Conservation (phyloP, 2,329 filamentous ascomycete species). For the Trichoderma sp. region DNA sequence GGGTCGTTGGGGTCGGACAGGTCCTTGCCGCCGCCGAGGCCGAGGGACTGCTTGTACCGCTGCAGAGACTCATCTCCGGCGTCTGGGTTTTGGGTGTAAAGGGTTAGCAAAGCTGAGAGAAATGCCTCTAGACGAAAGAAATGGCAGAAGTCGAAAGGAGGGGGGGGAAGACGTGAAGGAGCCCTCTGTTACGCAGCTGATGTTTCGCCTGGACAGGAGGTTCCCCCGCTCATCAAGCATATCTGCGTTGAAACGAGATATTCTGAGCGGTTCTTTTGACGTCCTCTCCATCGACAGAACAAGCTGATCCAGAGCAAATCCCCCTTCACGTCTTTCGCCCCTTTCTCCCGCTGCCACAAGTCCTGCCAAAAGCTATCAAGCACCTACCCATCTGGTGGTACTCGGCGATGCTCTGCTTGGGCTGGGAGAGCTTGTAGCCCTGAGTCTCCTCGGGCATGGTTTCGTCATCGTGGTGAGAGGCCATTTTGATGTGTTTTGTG, state of each 20-base stretch:
- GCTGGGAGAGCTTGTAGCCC: conserved; percentile 96
- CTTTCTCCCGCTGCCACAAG: neutral
- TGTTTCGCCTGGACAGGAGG: neutral
- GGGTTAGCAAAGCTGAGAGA: neutral
- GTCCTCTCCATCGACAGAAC: neutral
- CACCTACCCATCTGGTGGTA: conserved; percentile 87
- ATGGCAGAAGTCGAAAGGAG: no score
- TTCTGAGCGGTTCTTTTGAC: neutral
- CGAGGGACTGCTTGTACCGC: conserved; percentile 96
- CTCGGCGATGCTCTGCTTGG: conserved; percentile 94
- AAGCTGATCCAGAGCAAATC: neutral
- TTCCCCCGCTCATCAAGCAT: neutral
- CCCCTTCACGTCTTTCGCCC: neutral
- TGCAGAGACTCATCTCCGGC: conserved; percentile 88
- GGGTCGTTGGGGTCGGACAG: conserved; percentile 78
- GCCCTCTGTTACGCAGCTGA: neutral
- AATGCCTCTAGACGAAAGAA: neutral
- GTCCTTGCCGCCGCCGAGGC: conserved; percentile 73
- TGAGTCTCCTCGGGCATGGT: conserved; percentile 84
- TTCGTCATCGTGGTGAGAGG: conserved; percentile 71
- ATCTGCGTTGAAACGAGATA: neutral
- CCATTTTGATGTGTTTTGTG: conserved; percentile 53
- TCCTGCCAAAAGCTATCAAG: neutral
- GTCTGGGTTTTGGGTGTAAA: conserved; percentile 45
- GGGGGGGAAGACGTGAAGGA: neutral